These are phyloP conservation scores for Monosporascus cannonballus DNA, from an alignment of 2,329 filamentous ascomycete species.

Conservation along the genomic window DNA sequence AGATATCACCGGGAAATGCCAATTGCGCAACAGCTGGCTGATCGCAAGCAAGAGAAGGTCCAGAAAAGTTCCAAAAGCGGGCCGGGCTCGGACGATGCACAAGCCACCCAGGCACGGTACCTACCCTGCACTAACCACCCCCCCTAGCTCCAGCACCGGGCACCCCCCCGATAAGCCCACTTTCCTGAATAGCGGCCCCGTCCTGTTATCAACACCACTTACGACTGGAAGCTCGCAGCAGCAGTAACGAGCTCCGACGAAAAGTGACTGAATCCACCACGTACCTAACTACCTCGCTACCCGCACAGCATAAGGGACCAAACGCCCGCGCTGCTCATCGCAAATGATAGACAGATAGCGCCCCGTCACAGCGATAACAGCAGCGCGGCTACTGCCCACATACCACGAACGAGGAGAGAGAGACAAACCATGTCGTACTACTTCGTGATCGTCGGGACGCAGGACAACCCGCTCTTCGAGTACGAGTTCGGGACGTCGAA, in stretches of 20 bases:
- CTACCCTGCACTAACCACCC: too few species aligned
- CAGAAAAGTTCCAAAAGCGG: not conserved
- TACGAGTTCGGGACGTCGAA: slow-evolving; percentile 96
- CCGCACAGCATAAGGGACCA: too few species aligned
- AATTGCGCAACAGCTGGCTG: not conserved
- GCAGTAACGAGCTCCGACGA: too few species aligned
- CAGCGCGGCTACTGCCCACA: not conserved
- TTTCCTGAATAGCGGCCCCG: too few species aligned
- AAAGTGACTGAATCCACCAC: too few species aligned
- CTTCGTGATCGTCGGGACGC: slow-evolving; percentile 92
- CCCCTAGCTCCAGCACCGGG: too few species aligned
- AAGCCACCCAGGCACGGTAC: not conserved
- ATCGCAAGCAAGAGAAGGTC: not conserved
- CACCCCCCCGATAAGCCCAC: too few species aligned
- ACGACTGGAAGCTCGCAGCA: too few species aligned
- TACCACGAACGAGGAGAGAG: slow-evolving; percentile 10
- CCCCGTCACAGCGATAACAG: not conserved
- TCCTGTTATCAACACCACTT: too few species aligned
- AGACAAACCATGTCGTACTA: slow-evolving; percentile 80
- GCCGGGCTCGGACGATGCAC: not conserved
- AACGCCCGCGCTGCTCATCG: not conserved
- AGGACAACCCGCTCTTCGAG: slow-evolving; percentile 94
- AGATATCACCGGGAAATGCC: too few species aligned
- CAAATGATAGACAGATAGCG: slow-evolving; percentile 19
- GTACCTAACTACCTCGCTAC: too few species aligned